Base-by-base conservation (phyloP, 148 eudicot species). In the Chenopodium suecicum region DNA sequence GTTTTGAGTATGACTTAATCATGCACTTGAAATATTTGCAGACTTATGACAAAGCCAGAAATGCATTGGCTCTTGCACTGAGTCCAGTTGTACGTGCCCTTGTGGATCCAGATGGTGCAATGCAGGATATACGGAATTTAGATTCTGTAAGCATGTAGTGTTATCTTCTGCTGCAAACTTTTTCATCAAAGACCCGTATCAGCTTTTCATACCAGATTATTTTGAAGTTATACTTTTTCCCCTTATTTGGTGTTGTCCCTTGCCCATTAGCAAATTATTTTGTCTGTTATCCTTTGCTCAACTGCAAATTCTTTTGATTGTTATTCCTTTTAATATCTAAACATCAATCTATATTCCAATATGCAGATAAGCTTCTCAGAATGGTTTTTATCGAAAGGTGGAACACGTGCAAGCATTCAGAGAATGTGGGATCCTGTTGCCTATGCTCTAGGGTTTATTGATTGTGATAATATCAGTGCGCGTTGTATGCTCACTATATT, bases 401-500 rank as follows among this genome's bases (percentile, higher is more conserved):
- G 99, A 62, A 96, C 97, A 34, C 95, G 99, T 65, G 79, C 87
- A 74, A 94, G 99, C 84, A 96, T 96, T 65, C 95, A 92, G 88
- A 96, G 94, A 86, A 91, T 96, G 98, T 96, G 99, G 99, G 98
- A 96, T 79, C 99, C 99, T 81, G 99, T 96, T 88, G 99, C 99
- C 77, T 96, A 96, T 92, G 99, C 98, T 79, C 97, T 96, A 65
- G 99, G 99, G 80, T 96, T 96, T 86, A 96, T 96, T 79, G 99
- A 96, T 82, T 96, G 99, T 84, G 98, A 96, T 86, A 96, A 96
- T 83, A 96, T 96, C 82, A 96, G 99, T 63, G 98, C 99, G 10
- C 98, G 99, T 63, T 96, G 99, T 85, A 96, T 96, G 99, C 99
- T 96, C 88, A 96, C 99, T 56, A 94, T 96, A 86, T 96, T 96